Evolutionary conservation across 2,329 filamentous ascomycete genomes (phyloP), one percentile per base, ranked within the genome.

Genomic region (Madurella fahalii): DNA sequence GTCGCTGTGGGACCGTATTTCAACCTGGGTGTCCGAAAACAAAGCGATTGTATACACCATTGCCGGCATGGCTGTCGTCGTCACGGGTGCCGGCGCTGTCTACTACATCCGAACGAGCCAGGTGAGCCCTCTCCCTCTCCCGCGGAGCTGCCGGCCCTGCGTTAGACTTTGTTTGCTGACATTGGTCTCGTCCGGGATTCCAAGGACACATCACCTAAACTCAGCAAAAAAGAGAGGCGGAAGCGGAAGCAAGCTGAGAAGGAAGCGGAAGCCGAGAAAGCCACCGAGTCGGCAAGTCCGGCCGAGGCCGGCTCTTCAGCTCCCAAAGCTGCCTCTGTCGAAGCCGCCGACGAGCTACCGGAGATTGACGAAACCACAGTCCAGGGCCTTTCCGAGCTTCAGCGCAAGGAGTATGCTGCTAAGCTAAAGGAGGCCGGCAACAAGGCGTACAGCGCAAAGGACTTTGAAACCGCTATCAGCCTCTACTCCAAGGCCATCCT

Each of bases 381-480:
- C 59, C 70, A 70, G 64, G 69, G 62, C 44, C 71, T 82, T 52
- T 77, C 75, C 56, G 69, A 75, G 46, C 71, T 93, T 73, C 84
- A 95, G 70, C 86, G 90, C 62, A 91, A 92, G 70, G 85, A 90
- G 54, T 94, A 89, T 72, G 91, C 94, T 34, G 85, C 85, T 55
- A 95, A 95, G 77, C 78, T 99, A 63, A 99, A 99, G 80, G 90
- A 89, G 58, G 89, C 89, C 30, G 94, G 94, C 57, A 99, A 99
- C 80, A 95, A 94, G 75, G 90, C 94, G 8, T 99, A 96, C 68
- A 91, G 90, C 58, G 85, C 86, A 63, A 97, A 96, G 76, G 89
- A 95, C 67, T 96, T 96, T 75, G 87, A 90, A 74, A 85, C 84
- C 66, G 94, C 94, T 63, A 99, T 99, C 69, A 88, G 92, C 4